phyloP scores from a whole-genome alignment of 2,329 filamentous ascomycete genomes.

The Lachnellula hyalina region DNA sequence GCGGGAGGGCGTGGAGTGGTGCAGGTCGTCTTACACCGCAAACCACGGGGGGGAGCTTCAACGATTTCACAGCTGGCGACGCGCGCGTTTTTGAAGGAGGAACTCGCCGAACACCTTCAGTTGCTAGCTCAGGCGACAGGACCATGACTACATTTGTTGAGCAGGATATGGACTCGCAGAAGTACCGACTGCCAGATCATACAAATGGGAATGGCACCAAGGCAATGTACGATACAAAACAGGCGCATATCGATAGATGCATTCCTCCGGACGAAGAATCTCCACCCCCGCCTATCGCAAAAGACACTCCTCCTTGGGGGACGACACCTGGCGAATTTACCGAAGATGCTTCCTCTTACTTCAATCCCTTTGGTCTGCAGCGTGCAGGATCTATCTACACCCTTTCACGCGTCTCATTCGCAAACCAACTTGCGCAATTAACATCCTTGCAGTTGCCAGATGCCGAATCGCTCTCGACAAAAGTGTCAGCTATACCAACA shows the following conservation, averaged over 20 bases:
- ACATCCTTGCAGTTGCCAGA: slow-evolving; percentile 87
- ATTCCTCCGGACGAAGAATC: slow-evolving; percentile 34
- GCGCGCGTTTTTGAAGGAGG: slow-evolving; percentile 22
- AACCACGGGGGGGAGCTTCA: slow-evolving; percentile 24
- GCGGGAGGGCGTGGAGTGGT: slow-evolving; percentile 69
- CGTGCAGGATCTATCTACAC: slow-evolving; percentile 88
- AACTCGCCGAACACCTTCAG: slow-evolving; percentile 21
- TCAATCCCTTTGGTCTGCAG: slow-evolving; percentile 59
- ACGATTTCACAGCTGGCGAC: slow-evolving; percentile 20
- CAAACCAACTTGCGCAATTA: slow-evolving; percentile 85
- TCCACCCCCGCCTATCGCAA: slow-evolving; percentile 44
- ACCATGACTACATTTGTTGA: slow-evolving; percentile 30
- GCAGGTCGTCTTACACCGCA: slow-evolving; percentile 39
- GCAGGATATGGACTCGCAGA: slow-evolving; percentile 64
- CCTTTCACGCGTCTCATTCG: slow-evolving; percentile 84
- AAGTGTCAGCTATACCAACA: slow-evolving; percentile 78
- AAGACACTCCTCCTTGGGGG: slow-evolving; percentile 43
- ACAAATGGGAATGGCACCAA: slow-evolving; percentile 64
- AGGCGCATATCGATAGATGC: slow-evolving; percentile 50
- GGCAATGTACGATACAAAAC: slow-evolving; percentile 50
- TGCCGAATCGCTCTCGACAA: slow-evolving; percentile 74
- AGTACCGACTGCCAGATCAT: slow-evolving; percentile 69
- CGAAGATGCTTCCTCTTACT: slow-evolving; percentile 44
- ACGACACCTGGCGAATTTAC: slow-evolving; percentile 32
- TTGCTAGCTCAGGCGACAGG: slow-evolving; percentile 22